Conservation (phyloP, 805 yeast genomes). For the Wickerhamia fluorescens region DNA sequence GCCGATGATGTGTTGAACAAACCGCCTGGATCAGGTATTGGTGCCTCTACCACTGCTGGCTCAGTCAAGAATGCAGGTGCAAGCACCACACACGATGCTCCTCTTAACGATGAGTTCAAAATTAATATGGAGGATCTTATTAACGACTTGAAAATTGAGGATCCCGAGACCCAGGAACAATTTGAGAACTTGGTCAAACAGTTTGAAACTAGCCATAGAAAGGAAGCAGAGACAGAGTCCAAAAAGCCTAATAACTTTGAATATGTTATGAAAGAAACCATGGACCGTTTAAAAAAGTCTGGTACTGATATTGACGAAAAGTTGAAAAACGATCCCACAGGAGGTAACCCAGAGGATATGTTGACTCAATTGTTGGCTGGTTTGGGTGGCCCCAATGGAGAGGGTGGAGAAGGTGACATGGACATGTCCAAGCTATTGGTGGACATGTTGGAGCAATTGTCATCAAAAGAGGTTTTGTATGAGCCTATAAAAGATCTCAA, state of each 20-base stretch:
- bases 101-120: slow-evolving; percentile 27
- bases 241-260: slow-evolving; percentile 45
- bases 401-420: slow-evolving; percentile 35
- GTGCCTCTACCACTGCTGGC: no score
- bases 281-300: slow-evolving; percentile 70
- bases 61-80: no score
- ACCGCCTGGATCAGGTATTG: slow-evolving; percentile 56
- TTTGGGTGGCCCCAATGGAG: slow-evolving; percentile 27
- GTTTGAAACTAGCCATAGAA: slow-evolving; percentile 28
- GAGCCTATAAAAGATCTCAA: slow-evolving; percentile 83
- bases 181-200: slow-evolving; percentile 43
- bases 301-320: slow-evolving; percentile 64
- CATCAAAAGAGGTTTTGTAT: slow-evolving; percentile 78
- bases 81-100: no score
- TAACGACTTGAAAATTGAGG: slow-evolving; percentile 41
- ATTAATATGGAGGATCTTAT: slow-evolving; percentile 36
- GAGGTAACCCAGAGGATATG: slow-evolving; percentile 43
- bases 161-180: slow-evolving; percentile 46
- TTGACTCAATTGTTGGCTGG: slow-evolving; percentile 54
- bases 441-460: slow-evolving; percentile 74
- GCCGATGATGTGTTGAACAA: slow-evolving; percentile 60
- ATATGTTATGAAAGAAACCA: slow-evolving; percentile 70
- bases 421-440: slow-evolving; percentile 59
- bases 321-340: slow-evolving; percentile 38
- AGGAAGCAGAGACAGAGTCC: slow-evolving; percentile 21